Conservation (phyloP, 1,284 basidiomycete genomes). For the Moesziomyces aphidis region DNA sequence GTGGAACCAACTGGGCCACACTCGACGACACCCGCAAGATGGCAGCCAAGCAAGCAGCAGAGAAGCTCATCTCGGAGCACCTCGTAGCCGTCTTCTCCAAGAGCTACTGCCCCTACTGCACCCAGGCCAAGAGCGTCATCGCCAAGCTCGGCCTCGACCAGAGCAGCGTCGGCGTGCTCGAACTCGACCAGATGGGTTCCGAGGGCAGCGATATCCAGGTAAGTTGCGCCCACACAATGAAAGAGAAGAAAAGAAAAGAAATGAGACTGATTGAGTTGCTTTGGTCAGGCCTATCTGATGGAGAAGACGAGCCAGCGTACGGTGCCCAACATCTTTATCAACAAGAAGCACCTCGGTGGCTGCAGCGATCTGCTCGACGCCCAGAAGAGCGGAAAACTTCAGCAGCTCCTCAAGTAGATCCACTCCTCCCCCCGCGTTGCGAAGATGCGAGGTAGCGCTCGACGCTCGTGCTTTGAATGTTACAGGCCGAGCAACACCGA, state of each 20-base stretch:
- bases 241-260: not conserved
- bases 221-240: slow-evolving; percentile 7
- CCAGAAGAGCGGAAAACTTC: slow-evolving; percentile 65
- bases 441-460: no score
- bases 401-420: slow-evolving; percentile 54
- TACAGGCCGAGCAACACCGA: no score
- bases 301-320: slow-evolving; percentile 69
- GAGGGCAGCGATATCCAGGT: slow-evolving; percentile 64
- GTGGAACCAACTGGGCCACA: slow-evolving; percentile 8
- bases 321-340: slow-evolving; percentile 70
- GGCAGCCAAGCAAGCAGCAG: slow-evolving; percentile 66
- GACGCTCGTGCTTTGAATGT: no score
- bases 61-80: slow-evolving; percentile 64
- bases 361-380: slow-evolving; percentile 58
- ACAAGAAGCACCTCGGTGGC: slow-evolving; percentile 68
- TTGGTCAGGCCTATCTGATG: slow-evolving; percentile 64
- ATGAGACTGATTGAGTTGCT: not conserved
- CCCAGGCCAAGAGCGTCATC: slow-evolving; percentile 67
- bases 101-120: slow-evolving; percentile 66
- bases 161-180: slow-evolving; percentile 64
- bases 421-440: no score
- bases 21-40: slow-evolving; percentile 46
- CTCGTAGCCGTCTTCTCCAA: slow-evolving; percentile 69
- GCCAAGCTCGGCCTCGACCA: slow-evolving; percentile 60
- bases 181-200: slow-evolving; percentile 67